These are phyloP conservation scores for Quambalaria eucalypti DNA, from an alignment of 1,284 basidiomycete genomes.

Conservation along the genomic window DNA sequence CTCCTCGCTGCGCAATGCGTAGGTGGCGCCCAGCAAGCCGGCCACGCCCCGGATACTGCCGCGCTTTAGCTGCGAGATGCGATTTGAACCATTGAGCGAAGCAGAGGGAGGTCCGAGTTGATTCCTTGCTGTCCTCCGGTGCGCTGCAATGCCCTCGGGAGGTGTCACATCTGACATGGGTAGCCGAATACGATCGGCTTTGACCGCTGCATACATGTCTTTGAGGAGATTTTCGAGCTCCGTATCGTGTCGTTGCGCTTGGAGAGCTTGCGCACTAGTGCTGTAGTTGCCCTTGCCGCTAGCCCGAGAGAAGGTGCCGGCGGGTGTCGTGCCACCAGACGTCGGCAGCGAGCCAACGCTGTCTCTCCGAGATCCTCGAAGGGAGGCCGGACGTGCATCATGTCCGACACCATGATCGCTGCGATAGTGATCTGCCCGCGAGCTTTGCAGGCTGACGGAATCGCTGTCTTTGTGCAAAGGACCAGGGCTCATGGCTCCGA, in stretches of 20 bases:
- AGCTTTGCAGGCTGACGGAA: neutral
- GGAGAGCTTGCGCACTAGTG: too few relatives aligned
- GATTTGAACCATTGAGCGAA: conserved; percentile 33
- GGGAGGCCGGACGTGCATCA: too few relatives aligned
- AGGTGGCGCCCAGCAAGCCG: conserved; percentile 56
- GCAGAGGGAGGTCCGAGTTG: conserved; percentile 3
- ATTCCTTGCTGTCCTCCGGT: conserved; percentile 11
- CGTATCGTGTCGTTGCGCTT: conserved; percentile 49
- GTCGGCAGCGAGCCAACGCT: neutral
- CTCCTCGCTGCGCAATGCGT: conserved; percentile 7
- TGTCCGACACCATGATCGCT: too few relatives aligned
- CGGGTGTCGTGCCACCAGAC: neutral
- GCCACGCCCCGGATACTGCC: conserved; percentile 79
- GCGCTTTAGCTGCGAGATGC: conserved; percentile 69
- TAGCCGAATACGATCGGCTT: conserved; percentile 79
- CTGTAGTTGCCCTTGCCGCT: too few relatives aligned
- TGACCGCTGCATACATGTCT: conserved; percentile 90
- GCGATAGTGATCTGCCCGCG: neutral
- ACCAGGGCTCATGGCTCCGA: neutral
- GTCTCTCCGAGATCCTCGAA: neutral
- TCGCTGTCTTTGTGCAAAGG: neutral
- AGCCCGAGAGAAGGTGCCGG: neutral
- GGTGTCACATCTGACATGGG: conserved; percentile 49
- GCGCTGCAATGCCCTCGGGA: neutral
- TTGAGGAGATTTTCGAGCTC: conserved; percentile 79